Conservation (phyloP, 176 grass and related monocot species). For the Lolium multiflorum region DNA sequence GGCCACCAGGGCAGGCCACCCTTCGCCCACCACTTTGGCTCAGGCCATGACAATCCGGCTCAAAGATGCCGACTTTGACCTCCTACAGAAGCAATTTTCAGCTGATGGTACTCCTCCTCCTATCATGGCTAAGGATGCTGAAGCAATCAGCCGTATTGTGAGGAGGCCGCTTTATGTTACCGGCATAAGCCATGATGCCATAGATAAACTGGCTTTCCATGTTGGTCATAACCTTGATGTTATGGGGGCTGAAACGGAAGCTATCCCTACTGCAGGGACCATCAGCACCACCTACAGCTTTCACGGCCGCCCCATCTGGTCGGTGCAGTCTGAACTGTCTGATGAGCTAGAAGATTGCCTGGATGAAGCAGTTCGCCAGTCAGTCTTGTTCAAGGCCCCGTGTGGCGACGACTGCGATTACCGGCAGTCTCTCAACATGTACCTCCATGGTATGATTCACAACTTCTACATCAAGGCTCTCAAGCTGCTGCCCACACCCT, state of each 20-base stretch:
- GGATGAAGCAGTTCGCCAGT: background rate
- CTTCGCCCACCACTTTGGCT: background rate
- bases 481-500: background rate
- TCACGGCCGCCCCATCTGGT: too few species aligned
- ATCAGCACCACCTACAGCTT: too few species aligned
- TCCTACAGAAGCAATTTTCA: background rate
- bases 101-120: background rate
- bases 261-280: background rate
- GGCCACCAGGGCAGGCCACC: background rate
- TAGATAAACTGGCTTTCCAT: too few species aligned
- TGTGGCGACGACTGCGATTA: background rate
- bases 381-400: background rate
- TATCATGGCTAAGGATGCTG: background rate
- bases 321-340: too few species aligned
- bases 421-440: background rate
- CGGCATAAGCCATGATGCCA: too few species aligned
- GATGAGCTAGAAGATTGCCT: background rate
- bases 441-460: background rate
- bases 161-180: too few species aligned
- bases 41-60: background rate
- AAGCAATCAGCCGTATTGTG: too few species aligned
- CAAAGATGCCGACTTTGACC: background rate
- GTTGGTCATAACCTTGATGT: too few species aligned
- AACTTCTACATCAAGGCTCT: background rate
- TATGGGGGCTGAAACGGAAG: too few species aligned